Conservation (phyloP, 1,284 basidiomycete genomes). For the Ustilago crameri region DNA sequence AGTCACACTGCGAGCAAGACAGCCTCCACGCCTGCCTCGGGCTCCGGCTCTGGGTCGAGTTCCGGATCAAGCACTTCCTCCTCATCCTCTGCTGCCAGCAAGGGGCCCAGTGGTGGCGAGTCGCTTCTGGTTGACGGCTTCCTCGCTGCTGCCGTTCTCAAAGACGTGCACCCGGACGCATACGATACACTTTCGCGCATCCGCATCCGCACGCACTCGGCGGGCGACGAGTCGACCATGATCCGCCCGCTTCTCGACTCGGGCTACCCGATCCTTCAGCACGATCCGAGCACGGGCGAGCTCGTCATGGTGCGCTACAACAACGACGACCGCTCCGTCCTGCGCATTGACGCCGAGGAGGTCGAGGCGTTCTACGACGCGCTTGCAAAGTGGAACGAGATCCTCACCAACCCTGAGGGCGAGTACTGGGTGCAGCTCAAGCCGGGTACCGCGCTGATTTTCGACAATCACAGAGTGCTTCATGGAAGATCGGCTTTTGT, state of each 20-base stretch:
- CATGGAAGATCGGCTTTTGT: conserved; percentile 91
- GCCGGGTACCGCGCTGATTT: conserved; percentile 85
- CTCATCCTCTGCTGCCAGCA: conserved; percentile 1
- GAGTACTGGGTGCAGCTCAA: conserved; percentile 90
- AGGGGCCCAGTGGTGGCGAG: conserved; percentile 81
- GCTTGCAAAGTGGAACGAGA: conserved; percentile 77
- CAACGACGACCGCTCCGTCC: conserved; percentile 80
- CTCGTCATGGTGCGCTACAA: conserved; percentile 90
- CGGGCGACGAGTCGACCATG: conserved; percentile 68
- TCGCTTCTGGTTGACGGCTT: conserved; percentile 95
- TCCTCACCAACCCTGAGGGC: conserved; percentile 81
- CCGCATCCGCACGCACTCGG: conserved; percentile 84
- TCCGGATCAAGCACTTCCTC: conserved; percentile 10
- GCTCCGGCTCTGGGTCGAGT: conserved; percentile 1
- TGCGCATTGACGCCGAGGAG: conserved; percentile 34
- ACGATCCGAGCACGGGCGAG: conserved; percentile 73
- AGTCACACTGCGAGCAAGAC: conserved; percentile 69
- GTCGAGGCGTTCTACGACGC: conserved; percentile 79
- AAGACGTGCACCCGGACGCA: conserved; percentile 77
- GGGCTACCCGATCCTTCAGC: conserved; percentile 68
- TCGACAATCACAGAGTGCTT: conserved; percentile 93
- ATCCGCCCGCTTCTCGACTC: conserved; percentile 52
- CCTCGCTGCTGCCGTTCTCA: conserved; percentile 83
- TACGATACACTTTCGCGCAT: conserved; percentile 80
- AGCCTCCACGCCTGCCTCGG: neutral